Conservation (phyloP, 169 alveolate genomes). For the Plasmodium knowlesi region DNA sequence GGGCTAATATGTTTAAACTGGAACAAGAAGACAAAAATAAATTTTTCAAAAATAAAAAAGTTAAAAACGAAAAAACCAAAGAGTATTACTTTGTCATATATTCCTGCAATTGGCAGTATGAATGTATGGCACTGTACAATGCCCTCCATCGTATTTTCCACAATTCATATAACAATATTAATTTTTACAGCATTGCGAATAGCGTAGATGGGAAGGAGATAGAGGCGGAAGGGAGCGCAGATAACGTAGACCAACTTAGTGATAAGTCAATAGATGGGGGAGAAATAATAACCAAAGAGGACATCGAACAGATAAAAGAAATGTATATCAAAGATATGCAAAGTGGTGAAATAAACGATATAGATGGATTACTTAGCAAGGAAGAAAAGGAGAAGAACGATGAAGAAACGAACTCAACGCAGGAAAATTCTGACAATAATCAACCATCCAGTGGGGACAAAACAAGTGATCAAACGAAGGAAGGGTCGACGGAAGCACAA, state of each 20-base stretch:
- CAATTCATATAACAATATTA: conserved; percentile 37
- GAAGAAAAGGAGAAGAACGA: neutral
- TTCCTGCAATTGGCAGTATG: conserved; percentile 73
- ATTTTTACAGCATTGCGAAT: conserved; percentile 34
- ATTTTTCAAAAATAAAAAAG: conserved; percentile 55
- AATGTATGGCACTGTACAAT: conserved; percentile 71
- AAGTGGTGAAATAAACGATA: conserved; percentile 41
- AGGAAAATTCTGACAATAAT: neutral
- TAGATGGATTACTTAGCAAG: conserved; percentile 18
- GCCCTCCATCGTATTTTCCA: conserved; percentile 59
- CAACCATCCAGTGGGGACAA: neutral
- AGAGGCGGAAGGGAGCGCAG: neutral
- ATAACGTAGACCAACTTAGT: neutral
- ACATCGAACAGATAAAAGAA: conserved; percentile 49
- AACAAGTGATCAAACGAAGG: neutral
- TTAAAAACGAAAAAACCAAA: conserved; percentile 53
- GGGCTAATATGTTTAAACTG: conserved; percentile 61
- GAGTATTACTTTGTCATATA: conserved; percentile 73
- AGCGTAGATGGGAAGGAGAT: neutral
- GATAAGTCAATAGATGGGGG: neutral
- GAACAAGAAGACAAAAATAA: conserved; percentile 71
- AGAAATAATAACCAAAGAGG: conserved; percentile 4
- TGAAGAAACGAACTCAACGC: neutral
- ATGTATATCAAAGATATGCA: conserved; percentile 70
- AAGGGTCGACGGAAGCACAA: neutral